Conservation (phyloP, 108 stramenopile species). For the Chaetoceros tenuissimus region DNA sequence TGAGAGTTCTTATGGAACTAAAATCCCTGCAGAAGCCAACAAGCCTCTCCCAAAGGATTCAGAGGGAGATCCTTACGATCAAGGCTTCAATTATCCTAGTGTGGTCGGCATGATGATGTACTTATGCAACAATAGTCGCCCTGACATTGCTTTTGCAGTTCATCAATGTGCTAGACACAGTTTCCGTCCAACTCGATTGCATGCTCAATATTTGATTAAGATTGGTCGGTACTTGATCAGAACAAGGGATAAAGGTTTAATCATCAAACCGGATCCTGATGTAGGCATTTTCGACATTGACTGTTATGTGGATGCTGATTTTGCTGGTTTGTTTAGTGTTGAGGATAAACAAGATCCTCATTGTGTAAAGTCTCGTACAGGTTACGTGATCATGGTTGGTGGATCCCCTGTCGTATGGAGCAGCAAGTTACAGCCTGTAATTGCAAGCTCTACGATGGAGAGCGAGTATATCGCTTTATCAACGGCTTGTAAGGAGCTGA, state of each 20-base stretch:
- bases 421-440: constrained; percentile 29
- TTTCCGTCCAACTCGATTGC: constrained; percentile 17
- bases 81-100: constrained; percentile 20
- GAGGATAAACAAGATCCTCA: constrained; percentile 15
- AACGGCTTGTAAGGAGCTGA: constrained; percentile 18
- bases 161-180: constrained; percentile 35
- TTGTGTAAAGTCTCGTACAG: constrained; percentile 24
- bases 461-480: constrained; percentile 39
- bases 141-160: constrained; percentile 21
- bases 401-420: constrained; percentile 26
- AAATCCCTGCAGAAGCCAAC: neutral
- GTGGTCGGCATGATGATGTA: constrained; percentile 28
- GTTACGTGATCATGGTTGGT: constrained; percentile 19
- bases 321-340: constrained; percentile 19
- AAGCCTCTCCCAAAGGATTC: constrained; percentile 12
- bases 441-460: constrained; percentile 36
- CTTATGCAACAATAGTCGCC: constrained; percentile 9
- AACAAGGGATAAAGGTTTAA: constrained; percentile 24
- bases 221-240: constrained; percentile 32
- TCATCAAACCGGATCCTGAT: constrained; percentile 1
- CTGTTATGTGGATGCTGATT: constrained; percentile 32
- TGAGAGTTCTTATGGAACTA: constrained; percentile 2
- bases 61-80: constrained; percentile 5
- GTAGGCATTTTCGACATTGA: constrained; percentile 10
- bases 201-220: constrained; percentile 22